Evolutionary conservation across 2,329 filamentous ascomycete species (phyloP).

Genomic region (Magnaporthiopsis poae): DNA sequence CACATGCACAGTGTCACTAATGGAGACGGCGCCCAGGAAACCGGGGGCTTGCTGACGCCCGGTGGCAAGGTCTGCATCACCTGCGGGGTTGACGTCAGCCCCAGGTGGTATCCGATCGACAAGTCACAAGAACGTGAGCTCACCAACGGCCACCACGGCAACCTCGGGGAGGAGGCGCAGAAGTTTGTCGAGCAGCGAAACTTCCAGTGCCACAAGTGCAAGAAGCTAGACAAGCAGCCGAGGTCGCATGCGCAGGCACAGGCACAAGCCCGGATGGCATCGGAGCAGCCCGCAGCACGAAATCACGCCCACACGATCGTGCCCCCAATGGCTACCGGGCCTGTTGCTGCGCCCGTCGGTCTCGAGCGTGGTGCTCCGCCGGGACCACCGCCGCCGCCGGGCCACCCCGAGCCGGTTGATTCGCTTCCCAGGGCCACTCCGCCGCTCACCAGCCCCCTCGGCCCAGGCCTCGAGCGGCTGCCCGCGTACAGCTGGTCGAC

Average conservation of each 20-base stretch:
- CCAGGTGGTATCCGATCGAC: slow-evolving; percentile 60
- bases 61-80: slow-evolving; percentile 51
- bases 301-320: background rate
- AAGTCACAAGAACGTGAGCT: slow-evolving; percentile 41
- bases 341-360: background rate
- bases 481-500: slow-evolving; percentile 3
- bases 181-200: slow-evolving; percentile 50
- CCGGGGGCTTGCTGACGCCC: slow-evolving; percentile 23
- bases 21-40: slow-evolving; percentile 19
- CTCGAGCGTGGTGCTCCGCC: background rate
- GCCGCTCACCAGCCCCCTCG: slow-evolving; percentile 3
- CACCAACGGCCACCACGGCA: slow-evolving; percentile 41
- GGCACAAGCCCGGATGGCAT: slow-evolving; percentile 12
- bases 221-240: slow-evolving; percentile 41
- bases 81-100: slow-evolving; percentile 61
- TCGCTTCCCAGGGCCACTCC: background rate
- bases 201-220: slow-evolving; percentile 70
- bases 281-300: background rate
- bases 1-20: slow-evolving; percentile 17
- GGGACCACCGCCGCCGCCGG: background rate
- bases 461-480: slow-evolving; percentile 2
- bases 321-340: background rate
- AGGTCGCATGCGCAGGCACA: slow-evolving; percentile 19
- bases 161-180: slow-evolving; percentile 44
- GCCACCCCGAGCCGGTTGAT: slow-evolving; percentile 11